phyloP scores from a whole-genome alignment of 2,329 filamentous ascomycete species.

The Ceratocystis destructans region DNA sequence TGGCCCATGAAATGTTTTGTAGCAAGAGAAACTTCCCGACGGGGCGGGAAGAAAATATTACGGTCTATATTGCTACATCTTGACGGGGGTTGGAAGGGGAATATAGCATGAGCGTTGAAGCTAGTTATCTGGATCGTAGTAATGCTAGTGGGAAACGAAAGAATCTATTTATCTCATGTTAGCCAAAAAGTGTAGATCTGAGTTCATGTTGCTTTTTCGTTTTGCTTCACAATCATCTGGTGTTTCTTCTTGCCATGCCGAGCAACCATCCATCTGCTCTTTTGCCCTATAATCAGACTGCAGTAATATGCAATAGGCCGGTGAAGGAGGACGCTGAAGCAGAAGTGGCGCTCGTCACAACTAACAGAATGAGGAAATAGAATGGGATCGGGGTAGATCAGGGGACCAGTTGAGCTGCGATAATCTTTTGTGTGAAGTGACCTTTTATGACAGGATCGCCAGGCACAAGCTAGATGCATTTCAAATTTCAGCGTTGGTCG shows the following conservation, averaged over 20 bases:
- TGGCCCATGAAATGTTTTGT: neutral
- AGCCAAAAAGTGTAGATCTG: neutral
- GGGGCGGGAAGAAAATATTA: neutral
- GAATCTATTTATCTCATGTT: neutral
- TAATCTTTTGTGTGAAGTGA: neutral
- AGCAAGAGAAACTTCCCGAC: slow-evolving; percentile 2
- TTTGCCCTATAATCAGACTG: neutral
- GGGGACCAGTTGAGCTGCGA: neutral
- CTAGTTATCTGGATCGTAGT: neutral
- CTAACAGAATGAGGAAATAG: neutral
- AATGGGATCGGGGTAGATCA: neutral
- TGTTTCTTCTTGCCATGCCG: neutral
- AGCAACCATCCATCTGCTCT: neutral
- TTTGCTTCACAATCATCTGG: neutral
- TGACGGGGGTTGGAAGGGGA: neutral
- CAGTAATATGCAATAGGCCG: neutral
- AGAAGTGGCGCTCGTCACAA: neutral
- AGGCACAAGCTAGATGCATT: neutral
- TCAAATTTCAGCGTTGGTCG: neutral
- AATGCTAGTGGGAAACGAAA: neutral
- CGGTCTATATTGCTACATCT: neutral
- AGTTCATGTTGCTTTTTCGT: neutral
- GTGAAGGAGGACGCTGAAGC: neutral
- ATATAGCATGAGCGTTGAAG: neutral
- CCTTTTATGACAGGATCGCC: slow-evolving; percentile 2